phyloP scores from a whole-genome alignment of 192 early-diverging fungal genomes.

The Allomyces arbusculus region DNA sequence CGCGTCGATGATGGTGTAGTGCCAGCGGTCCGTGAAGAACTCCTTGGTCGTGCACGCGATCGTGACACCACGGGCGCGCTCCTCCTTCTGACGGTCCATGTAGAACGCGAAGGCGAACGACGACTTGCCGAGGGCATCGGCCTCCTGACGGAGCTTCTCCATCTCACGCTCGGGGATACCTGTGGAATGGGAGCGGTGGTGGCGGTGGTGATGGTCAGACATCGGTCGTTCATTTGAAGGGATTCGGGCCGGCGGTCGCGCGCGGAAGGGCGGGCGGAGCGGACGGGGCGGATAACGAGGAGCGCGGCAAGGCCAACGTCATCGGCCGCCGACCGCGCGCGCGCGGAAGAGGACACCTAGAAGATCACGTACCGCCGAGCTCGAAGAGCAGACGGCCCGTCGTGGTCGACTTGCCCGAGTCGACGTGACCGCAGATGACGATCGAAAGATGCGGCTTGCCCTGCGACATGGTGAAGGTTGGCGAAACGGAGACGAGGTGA shows the following conservation, averaged over 20 bases:
- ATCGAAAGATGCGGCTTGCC: slow-evolving; percentile 83
- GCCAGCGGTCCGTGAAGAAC: slow-evolving; percentile 89
- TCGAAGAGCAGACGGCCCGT: slow-evolving; percentile 98
- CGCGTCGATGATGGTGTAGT: slow-evolving; percentile 97
- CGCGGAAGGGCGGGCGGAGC: too few relatives aligned
- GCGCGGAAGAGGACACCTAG: too few relatives aligned
- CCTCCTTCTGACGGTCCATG: slow-evolving; percentile 96
- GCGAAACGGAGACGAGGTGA: too few relatives aligned
- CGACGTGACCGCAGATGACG: slow-evolving; percentile 98
- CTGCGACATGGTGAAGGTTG: slow-evolving; percentile 41
- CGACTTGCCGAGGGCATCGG: slow-evolving; percentile 95
- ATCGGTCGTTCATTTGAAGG: too few relatives aligned
- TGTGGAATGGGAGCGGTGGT: slow-evolving; percentile 98
- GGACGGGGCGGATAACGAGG: slow-evolving; percentile 19
- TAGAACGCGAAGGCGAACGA: slow-evolving; percentile 99
- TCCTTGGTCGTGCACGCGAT: slow-evolving; percentile 97
- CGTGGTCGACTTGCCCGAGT: slow-evolving; percentile 99
- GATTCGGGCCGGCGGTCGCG: too few relatives aligned
- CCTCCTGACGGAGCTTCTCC: slow-evolving; percentile 99
- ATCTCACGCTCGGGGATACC: slow-evolving; percentile 99
- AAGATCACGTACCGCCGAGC: slow-evolving; percentile 73
- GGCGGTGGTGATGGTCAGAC: slow-evolving; percentile 47
- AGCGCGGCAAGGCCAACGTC: too few relatives aligned
- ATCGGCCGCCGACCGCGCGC: too few relatives aligned
- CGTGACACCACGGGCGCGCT: slow-evolving; percentile 99